Conservation (phyloP, 768 basidiomycete genomes). For the Boletus speciosus region DNA sequence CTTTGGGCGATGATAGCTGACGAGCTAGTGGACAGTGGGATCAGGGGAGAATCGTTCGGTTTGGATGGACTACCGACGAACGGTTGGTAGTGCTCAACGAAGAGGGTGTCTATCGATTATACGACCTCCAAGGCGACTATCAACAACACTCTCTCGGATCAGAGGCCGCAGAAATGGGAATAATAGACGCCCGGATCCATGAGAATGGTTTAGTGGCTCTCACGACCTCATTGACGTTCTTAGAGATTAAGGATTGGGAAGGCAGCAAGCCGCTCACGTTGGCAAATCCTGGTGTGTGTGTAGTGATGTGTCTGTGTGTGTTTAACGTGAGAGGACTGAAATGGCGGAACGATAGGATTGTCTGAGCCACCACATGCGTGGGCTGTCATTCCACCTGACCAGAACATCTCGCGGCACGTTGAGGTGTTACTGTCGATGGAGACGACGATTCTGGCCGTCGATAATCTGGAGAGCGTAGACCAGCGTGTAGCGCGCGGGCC, state of each 20-base stretch:
- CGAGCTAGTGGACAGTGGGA: conserved; percentile 70
- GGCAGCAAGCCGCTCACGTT: conserved; percentile 70
- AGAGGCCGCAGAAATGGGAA: conserved; percentile 78
- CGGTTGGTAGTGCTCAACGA: conserved; percentile 83
- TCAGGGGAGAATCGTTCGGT: conserved; percentile 73
- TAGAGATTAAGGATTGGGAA: conserved; percentile 90
- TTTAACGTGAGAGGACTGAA: conserved; percentile 6
- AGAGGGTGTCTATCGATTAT: conserved; percentile 88
- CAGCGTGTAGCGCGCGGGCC: conserved; percentile 87
- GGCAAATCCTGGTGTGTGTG: conserved; percentile 69
- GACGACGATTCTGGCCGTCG: conserved; percentile 76
- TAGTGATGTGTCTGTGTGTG: conserved; percentile 2
- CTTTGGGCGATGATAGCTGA: conserved; percentile 5
- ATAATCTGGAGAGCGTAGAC: conserved; percentile 85
- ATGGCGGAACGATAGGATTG: conserved; percentile 45
- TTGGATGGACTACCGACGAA: conserved; percentile 85
- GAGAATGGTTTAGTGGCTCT: conserved; percentile 86
- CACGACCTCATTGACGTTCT: conserved; percentile 66
- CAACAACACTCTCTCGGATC: conserved; percentile 78
- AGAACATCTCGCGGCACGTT: conserved; percentile 84
- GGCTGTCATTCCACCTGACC: conserved; percentile 87
- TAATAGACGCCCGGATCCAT: conserved; percentile 83
- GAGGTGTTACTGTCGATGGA: conserved; percentile 86
- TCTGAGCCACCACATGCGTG: conserved; percentile 78
- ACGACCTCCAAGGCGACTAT: conserved; percentile 84